These are phyloP conservation scores for Trametes meyenii DNA, from an alignment of 768 basidiomycete species.

Conservation along the genomic window DNA sequence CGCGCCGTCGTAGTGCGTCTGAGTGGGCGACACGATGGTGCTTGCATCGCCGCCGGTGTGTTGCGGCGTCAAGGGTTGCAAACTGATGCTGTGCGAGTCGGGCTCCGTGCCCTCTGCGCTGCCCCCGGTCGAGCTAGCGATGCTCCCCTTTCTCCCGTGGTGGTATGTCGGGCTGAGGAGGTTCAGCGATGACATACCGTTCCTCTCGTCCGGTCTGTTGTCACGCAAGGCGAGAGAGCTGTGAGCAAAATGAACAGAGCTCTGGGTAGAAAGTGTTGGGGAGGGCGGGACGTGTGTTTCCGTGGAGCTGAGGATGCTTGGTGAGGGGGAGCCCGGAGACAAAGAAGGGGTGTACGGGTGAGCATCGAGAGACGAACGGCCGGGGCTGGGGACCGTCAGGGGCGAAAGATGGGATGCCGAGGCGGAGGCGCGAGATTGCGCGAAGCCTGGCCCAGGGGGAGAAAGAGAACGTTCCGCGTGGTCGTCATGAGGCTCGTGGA, in stretches of 20 bases:
- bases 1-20: slow-evolving; percentile 42
- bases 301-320: slow-evolving; percentile 41
- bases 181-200: slow-evolving; percentile 53
- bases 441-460: slow-evolving; percentile 5
- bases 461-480: slow-evolving; percentile 9
- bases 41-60: slow-evolving; percentile 39
- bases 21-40: slow-evolving; percentile 41
- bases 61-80: slow-evolving; percentile 33
- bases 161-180: slow-evolving; percentile 46
- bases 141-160: slow-evolving; percentile 61
- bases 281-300: slow-evolving; percentile 63
- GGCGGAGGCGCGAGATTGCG: neutral
- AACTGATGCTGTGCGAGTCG: slow-evolving; percentile 29
- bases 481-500: slow-evolving; percentile 13
- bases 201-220: slow-evolving; percentile 63
- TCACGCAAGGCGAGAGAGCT: slow-evolving; percentile 63
- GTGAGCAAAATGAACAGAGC: slow-evolving; percentile 56
- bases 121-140: slow-evolving; percentile 54
- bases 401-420: slow-evolving; percentile 16
- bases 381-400: slow-evolving; percentile 19
- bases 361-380: slow-evolving; percentile 27
- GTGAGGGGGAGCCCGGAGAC: slow-evolving; percentile 31
- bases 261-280: slow-evolving; percentile 65
- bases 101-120: slow-evolving; percentile 50
- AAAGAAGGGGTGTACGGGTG: slow-evolving; percentile 19